Percentiles rank a stretch among this genome's conserved stretches.
Conservation (phyloP, 2,329 filamentous ascomycete species). For the Neurospora crassa region DNA sequence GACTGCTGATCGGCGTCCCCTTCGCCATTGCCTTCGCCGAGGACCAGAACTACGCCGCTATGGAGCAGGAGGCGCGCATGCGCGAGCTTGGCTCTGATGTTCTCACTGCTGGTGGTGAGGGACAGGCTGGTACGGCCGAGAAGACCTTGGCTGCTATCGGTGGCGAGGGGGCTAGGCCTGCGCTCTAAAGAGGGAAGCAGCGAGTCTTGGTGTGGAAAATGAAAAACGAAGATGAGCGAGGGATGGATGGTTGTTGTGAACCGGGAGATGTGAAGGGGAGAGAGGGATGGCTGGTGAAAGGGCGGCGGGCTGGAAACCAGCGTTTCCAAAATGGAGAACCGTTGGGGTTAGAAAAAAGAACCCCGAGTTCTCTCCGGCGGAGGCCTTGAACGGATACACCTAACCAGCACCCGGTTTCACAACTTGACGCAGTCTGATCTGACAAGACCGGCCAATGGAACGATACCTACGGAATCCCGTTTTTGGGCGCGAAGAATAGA, state of each 20-base stretch:
- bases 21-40: constrained; percentile 89
- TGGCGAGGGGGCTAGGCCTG: constrained; percentile 36
- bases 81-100: constrained; percentile 79
- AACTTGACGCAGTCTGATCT: background rate
- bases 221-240: background rate
- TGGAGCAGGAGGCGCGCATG: constrained; percentile 97
- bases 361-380: background rate
- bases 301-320: background rate
- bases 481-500: background rate
- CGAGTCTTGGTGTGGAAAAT: background rate
- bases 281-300: background rate
- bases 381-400: background rate
- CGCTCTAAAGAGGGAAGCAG: constrained; percentile 32
- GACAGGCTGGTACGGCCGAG: constrained; percentile 31
- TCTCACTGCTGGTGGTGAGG: constrained; percentile 34
- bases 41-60: constrained; percentile 93
- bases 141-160: constrained; percentile 41
- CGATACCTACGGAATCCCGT: background rate
- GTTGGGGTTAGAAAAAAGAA: background rate
- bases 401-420: background rate
- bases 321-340: background rate
- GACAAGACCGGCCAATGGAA: background rate
- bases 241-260: background rate
- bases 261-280: background rate
- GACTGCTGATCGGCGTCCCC: constrained; percentile 81